Conservation (phyloP, 768 basidiomycete genomes). For the Thelephora aurantiotincta region DNA sequence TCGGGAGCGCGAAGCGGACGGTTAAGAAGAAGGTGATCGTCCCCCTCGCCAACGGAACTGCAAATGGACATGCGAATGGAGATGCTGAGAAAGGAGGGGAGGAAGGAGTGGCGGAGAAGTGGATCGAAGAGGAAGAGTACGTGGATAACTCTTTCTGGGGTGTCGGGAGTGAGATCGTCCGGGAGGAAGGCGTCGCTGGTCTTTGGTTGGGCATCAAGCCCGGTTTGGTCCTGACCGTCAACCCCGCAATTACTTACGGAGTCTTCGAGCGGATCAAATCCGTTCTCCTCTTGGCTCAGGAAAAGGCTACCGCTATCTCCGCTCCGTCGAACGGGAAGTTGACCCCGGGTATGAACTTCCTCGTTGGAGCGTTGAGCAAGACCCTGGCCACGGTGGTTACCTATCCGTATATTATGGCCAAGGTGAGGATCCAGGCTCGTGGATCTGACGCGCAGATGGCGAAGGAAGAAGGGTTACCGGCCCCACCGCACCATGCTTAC, state of each 20-base stretch:
- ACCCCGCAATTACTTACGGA: conserved; percentile 97
- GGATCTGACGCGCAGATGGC: conserved; percentile 41
- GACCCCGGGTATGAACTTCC: conserved; percentile 65
- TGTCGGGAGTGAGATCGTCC: conserved; percentile 76
- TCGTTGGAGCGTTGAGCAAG: conserved; percentile 87
- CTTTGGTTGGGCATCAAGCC: conserved; percentile 92
- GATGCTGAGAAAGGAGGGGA: conserved; percentile 3
- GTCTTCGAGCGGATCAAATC: conserved; percentile 85
- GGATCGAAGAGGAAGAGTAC: conserved; percentile 12
- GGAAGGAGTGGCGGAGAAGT: conserved; percentile 5
- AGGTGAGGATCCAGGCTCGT: conserved; percentile 89
- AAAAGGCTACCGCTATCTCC: conserved; percentile 16
- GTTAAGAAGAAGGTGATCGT: conserved; percentile 1
- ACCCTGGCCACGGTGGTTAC: conserved; percentile 92
- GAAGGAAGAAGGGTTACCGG: conserved; percentile 23
- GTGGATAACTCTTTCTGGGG: conserved; percentile 61
- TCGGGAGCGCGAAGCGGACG: conserved; percentile 34
- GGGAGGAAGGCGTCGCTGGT: conserved; percentile 76
- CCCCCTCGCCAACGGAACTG: not conserved
- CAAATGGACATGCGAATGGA: no score
- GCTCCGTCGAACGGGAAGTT: conserved; percentile 36
- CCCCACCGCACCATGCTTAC: conserved; percentile 22
- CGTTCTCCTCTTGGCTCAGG: conserved; percentile 43
- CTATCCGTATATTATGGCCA: conserved; percentile 93
- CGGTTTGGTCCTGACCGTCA: conserved; percentile 87